Conservation (phyloP, 2,329 filamentous ascomycete genomes). For the Colletotrichum higginsianum region DNA sequence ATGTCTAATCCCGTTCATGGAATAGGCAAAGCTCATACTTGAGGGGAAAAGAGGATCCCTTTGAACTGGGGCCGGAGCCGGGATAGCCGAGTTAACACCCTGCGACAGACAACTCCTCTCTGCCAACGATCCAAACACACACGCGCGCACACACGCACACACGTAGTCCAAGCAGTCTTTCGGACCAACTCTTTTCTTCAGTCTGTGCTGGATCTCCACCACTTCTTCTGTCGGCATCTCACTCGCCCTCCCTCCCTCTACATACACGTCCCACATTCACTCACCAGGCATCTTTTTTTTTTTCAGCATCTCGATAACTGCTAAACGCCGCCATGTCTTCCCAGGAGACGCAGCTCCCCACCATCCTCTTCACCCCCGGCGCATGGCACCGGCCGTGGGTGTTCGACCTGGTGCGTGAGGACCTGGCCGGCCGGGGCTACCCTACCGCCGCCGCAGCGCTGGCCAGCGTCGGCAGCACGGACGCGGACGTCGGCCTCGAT, state of each 20-base stretch:
- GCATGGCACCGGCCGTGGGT: constrained; percentile 53
- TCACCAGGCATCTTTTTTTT: neutral
- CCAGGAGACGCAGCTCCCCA: constrained; percentile 9
- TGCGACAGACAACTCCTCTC: too few relatives aligned
- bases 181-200: too few relatives aligned
- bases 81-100: too few relatives aligned
- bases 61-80: too few relatives aligned
- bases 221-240: too few relatives aligned
- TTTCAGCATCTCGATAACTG: neutral
- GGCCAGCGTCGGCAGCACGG: constrained; percentile 51
- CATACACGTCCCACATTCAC: neutral
- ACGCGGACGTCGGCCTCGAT: constrained; percentile 44
- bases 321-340: constrained; percentile 5
- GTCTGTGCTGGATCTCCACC: too few relatives aligned
- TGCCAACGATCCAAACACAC: too few relatives aligned
- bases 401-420: constrained; percentile 49
- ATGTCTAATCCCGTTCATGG: too few relatives aligned
- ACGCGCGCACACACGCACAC: too few relatives aligned
- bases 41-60: too few relatives aligned
- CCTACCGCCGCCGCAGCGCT: constrained; percentile 49
- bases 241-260: neutral
- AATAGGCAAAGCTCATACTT: neutral
- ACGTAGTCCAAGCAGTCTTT: too few relatives aligned
- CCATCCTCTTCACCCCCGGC: constrained; percentile 56
- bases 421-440: constrained; percentile 51